phyloP scores from a whole-genome alignment of 192 early-diverging fungal species.

The Diversispora eburnea region DNA sequence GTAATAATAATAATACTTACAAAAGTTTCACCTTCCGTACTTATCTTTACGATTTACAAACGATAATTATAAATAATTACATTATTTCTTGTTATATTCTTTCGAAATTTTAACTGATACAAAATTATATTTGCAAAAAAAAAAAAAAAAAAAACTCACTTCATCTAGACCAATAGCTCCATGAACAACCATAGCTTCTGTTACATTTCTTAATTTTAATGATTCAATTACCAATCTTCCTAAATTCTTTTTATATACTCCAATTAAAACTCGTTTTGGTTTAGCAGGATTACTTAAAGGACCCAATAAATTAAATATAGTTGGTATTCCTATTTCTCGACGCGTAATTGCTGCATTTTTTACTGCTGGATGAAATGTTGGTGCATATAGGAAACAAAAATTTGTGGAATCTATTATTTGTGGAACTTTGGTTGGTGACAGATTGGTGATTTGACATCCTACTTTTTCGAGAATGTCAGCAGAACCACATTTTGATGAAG shows the following conservation, averaged over 20 bases:
- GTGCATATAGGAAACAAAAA: conserved; percentile 94
- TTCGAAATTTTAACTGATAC: too few species aligned
- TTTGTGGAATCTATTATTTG: conserved; percentile 56
- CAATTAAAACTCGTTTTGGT: conserved; percentile 80
- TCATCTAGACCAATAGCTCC: conserved; percentile 90
- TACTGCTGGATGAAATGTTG: conserved; percentile 90
- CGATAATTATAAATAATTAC: background rate
- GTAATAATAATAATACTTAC: conserved; percentile 51
- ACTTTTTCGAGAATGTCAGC: conserved; percentile 89
- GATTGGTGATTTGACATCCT: conserved; percentile 66
- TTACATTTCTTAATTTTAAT: conserved; percentile 71
- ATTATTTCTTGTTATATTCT: too few species aligned
- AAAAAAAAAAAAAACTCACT: conserved; percentile 35
- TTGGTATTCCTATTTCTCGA: conserved; percentile 86
- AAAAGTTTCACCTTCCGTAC: conserved; percentile 80
- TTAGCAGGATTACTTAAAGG: conserved; percentile 87
- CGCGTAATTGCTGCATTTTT: conserved; percentile 68
- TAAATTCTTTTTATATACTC: conserved; percentile 78
- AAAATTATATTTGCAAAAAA: too few species aligned
- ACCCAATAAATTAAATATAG: conserved; percentile 92
- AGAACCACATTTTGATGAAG: conserved; percentile 87
- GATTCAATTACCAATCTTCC: conserved; percentile 83
- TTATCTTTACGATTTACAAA: conserved; percentile 53
- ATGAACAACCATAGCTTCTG: conserved; percentile 86
- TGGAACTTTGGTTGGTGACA: conserved; percentile 65